A percentile compares a stretch with the other conserved stretches of the same genome.
Evolutionary conservation across 345 rosid species (phyloP).

Genomic region (Hevea brasiliensis): DNA sequence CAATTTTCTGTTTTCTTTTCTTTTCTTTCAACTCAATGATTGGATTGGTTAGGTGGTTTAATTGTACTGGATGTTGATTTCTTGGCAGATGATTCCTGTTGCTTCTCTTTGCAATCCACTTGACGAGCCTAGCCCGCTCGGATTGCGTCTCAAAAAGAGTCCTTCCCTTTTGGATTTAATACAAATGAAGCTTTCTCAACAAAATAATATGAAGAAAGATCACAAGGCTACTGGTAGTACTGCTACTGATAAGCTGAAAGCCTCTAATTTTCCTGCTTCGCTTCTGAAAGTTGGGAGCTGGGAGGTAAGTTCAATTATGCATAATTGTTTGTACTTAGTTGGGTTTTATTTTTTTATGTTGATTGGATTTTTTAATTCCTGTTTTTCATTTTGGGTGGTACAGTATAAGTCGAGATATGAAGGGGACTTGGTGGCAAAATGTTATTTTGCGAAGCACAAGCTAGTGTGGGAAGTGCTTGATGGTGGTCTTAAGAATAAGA

Average conservation of each 20-base stretch:
- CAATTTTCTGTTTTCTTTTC: neutral
- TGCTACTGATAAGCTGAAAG: slow-evolving; percentile 77
- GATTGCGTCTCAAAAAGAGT: slow-evolving; percentile 82
- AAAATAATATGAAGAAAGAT: slow-evolving; percentile 48
- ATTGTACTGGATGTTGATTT: neutral
- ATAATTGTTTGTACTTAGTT: too few species aligned
- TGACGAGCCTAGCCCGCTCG: slow-evolving; percentile 93
- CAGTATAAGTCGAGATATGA: slow-evolving; percentile 94
- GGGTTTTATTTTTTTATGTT: neutral
- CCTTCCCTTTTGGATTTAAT: slow-evolving; percentile 92
- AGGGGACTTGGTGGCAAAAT: slow-evolving; percentile 97
- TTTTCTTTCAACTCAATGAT: neutral
- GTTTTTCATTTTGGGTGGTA: slow-evolving; percentile 1
- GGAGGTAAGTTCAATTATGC: slow-evolving; percentile 79
- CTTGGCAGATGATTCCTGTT: neutral
- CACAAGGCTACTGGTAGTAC: slow-evolving; percentile 1
- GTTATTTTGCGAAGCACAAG: slow-evolving; percentile 97
- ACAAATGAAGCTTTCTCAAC: slow-evolving; percentile 81
- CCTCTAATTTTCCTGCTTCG: slow-evolving; percentile 88
- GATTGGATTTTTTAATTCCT: neutral
- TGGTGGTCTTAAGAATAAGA: slow-evolving; percentile 93
- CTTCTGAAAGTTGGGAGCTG: slow-evolving; percentile 73
- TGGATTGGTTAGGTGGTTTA: neutral
- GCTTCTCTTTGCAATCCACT: slow-evolving; percentile 58
- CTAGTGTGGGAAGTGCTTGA: slow-evolving; percentile 98